Evolutionary conservation across 306 rosid genomes (phyloP).

Genomic region (Begonia loranthoides): DNA sequence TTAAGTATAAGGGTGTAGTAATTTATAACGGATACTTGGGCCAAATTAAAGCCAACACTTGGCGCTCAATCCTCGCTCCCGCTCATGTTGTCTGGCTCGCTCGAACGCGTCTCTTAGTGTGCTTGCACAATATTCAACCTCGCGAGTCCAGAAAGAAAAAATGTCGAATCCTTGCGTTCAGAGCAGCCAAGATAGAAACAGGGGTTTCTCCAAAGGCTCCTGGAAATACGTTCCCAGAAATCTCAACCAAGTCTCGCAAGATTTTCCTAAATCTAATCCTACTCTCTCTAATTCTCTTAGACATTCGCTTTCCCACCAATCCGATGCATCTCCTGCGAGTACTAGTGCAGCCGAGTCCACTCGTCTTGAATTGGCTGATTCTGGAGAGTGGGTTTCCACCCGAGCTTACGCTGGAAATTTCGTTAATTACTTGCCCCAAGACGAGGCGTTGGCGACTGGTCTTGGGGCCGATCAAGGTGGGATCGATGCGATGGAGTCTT

Average conservation of each 20-base stretch:
- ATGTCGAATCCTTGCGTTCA: slow-evolving; percentile 46
- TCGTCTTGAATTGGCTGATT: slow-evolving; percentile 24
- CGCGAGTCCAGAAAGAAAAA: background rate
- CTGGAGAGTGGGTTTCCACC: slow-evolving; percentile 30
- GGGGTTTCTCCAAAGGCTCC: slow-evolving; percentile 39
- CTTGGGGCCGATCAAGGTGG: slow-evolving; percentile 79
- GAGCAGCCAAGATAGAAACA: slow-evolving; percentile 29
- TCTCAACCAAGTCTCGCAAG: slow-evolving; percentile 14
- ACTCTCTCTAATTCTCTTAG: slow-evolving; percentile 58
- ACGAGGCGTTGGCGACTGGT: slow-evolving; percentile 89
- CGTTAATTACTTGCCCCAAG: slow-evolving; percentile 81
- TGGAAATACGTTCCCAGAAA: slow-evolving; percentile 55
- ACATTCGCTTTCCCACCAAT: slow-evolving; percentile 28
- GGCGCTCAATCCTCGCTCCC: no score
- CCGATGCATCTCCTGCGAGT: slow-evolving; percentile 17
- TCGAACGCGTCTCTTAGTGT: no score
- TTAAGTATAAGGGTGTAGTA: no score
- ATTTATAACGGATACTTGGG: no score
- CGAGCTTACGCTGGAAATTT: slow-evolving; percentile 37
- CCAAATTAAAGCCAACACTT: no score
- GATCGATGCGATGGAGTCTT: slow-evolving; percentile 78
- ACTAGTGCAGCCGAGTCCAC: slow-evolving; percentile 5
- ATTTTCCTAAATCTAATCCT: slow-evolving; percentile 26
- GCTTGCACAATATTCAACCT: no score
- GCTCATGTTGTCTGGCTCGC: no score